Evolutionary conservation across 1,284 basidiomycete genomes (phyloP).

Genomic region (Leccinum griseonigrum): DNA sequence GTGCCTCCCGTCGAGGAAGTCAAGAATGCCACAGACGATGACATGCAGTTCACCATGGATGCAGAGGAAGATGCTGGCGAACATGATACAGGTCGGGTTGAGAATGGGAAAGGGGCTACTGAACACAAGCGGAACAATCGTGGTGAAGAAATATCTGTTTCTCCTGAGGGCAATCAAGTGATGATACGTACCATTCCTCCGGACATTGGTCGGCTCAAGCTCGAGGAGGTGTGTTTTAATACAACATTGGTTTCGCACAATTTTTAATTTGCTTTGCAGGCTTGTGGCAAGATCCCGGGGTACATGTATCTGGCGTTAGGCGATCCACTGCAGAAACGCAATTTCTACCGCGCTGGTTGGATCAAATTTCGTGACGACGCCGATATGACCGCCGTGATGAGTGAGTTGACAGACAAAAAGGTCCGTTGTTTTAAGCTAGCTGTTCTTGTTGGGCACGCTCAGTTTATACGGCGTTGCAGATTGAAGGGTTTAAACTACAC

Average conservation of each 20-base stretch:
- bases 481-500: constrained; percentile 91
- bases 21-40: constrained; percentile 51
- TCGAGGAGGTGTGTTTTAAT: constrained; percentile 69
- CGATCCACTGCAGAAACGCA: constrained; percentile 86
- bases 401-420: constrained; percentile 79
- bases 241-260: constrained; percentile 19
- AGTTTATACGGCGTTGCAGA: constrained; percentile 45
- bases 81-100: constrained; percentile 51
- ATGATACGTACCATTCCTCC: constrained; percentile 94
- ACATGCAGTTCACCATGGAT: constrained; percentile 66
- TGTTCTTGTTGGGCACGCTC: constrained; percentile 1
- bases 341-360: constrained; percentile 92
- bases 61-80: constrained; percentile 67
- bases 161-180: constrained; percentile 81
- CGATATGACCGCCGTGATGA: constrained; percentile 72
- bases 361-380: constrained; percentile 80
- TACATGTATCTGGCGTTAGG: constrained; percentile 83
- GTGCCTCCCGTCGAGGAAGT: constrained; percentile 44
- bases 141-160: constrained; percentile 74
- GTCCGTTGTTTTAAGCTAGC: constrained; percentile 40
- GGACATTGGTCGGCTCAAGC: constrained; percentile 80
- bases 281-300: constrained; percentile 63
- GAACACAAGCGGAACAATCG: constrained; percentile 50
- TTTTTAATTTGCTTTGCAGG: constrained; percentile 39
- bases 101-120: constrained; percentile 55